Evolutionary conservation across 164 flowering plant genomes (phyloP).

Genomic region (Taxillus chinensis): DNA sequence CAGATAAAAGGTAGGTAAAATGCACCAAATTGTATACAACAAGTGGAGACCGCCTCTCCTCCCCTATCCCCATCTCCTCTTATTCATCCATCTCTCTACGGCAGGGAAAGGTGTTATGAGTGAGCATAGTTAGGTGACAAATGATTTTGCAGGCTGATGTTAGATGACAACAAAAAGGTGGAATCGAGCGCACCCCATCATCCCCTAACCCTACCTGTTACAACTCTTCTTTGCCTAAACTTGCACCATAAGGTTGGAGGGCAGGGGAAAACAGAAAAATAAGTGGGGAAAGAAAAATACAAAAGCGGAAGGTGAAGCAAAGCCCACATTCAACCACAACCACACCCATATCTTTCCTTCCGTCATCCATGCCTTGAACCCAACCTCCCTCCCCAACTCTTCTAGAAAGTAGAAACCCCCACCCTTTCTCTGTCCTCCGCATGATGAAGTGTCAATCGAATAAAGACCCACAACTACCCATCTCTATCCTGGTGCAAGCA

Average conservation of each 20-base stretch:
- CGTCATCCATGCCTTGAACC: conserved; percentile 10
- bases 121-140: conserved; percentile 19
- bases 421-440: conserved; percentile 12
- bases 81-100: background rate
- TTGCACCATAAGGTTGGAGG: conserved; percentile 38
- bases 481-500: conserved; percentile 6
- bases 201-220: conserved; percentile 12
- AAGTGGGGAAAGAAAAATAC: background rate
- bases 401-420: conserved; percentile 34
- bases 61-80: conserved; percentile 8
- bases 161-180: conserved; percentile 25
- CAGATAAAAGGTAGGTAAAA: conserved; percentile 28
- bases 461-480: conserved; percentile 26
- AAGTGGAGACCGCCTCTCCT: conserved; percentile 10
- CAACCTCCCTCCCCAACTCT: conserved; percentile 22
- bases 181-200: conserved; percentile 13
- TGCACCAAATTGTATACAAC: conserved; percentile 14
- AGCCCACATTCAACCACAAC: conserved; percentile 45
- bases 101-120: conserved; percentile 6
- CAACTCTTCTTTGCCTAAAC: conserved; percentile 23
- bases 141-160: conserved; percentile 7
- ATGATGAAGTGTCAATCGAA: conserved; percentile 25
- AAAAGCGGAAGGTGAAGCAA: conserved; percentile 66
- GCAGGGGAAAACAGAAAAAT: background rate
- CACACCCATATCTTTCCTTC: conserved; percentile 28